phyloP scores from a whole-genome alignment of 2,329 filamentous ascomycete species.

The Rasamsonia emersonii region DNA sequence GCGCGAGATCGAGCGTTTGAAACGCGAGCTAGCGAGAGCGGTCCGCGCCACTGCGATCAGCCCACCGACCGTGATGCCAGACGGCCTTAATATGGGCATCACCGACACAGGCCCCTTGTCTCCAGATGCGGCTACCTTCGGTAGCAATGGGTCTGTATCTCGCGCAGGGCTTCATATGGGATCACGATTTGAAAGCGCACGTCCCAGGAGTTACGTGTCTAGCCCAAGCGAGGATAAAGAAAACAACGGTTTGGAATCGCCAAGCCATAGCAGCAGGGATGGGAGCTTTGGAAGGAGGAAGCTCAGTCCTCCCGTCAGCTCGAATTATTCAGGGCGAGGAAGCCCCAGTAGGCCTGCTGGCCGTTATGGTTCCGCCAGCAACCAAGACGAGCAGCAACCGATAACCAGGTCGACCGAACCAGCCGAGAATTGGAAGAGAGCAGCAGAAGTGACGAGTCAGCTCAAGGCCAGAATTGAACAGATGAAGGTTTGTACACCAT shows the following conservation, averaged over 20 bases:
- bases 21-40: conserved; percentile 63
- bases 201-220: conserved; percentile 34
- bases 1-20: conserved; percentile 84
- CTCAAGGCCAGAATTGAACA: conserved; percentile 95
- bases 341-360: conserved; percentile 28
- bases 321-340: conserved; percentile 25
- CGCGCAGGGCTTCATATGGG: conserved; percentile 29
- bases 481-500: conserved; percentile 69
- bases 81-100: conserved; percentile 45
- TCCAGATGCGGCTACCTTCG: conserved; percentile 25
- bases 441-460: conserved; percentile 95
- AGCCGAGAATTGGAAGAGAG: conserved; percentile 91
- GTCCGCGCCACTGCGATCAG: conserved; percentile 33
- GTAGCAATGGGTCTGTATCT: conserved; percentile 18
- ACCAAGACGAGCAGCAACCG: conserved; percentile 21
- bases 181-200: conserved; percentile 31
- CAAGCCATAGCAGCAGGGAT: conserved; percentile 22
- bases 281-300: conserved; percentile 31
- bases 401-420: conserved; percentile 40
- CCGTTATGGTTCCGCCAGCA: conserved; percentile 23
- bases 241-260: conserved; percentile 43
- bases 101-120: conserved; percentile 43
- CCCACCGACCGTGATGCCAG: conserved; percentile 27
- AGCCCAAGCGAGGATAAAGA: conserved; percentile 68
- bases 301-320: conserved; percentile 35